These are phyloP conservation scores for Neurospora sp. DNA, from an alignment of 495 filamentous ascomycete species.

Conservation along the genomic window DNA sequence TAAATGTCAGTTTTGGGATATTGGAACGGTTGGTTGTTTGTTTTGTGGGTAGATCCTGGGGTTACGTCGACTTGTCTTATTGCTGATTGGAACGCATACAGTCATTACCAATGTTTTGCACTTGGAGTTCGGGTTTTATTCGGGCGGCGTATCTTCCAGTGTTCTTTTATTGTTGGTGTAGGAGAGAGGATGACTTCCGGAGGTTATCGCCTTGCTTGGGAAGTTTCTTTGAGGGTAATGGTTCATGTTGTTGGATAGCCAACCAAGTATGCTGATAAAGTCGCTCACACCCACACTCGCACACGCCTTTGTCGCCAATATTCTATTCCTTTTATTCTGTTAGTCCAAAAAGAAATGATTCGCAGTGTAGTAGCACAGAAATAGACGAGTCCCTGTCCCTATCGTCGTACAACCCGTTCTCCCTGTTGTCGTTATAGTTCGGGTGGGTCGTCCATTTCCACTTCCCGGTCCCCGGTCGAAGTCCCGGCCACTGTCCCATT, in stretches of 20 bases:
- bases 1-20: not conserved
- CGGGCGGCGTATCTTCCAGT: not conserved
- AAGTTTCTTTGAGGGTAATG: not conserved
- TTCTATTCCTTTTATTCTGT: too few relatives aligned
- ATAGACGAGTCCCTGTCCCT: rapidly evolving
- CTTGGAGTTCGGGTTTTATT: not conserved
- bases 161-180: not conserved
- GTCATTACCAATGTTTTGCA: not conserved
- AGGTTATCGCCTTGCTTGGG: not conserved
- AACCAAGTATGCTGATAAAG: not conserved
- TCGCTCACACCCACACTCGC: not conserved
- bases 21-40: not conserved
- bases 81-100: not conserved
- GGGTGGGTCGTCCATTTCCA: rapidly evolving
- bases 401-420: not conserved
- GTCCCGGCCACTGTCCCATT: too few relatives aligned
- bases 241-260: not conserved
- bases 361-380: not conserved
- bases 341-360: not conserved
- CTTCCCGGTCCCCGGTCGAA: not conserved
- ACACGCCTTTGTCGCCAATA: not conserved
- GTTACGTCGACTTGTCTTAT: not conserved
- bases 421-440: not conserved
- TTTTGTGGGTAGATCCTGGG: not conserved
- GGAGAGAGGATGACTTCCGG: not conserved